Evolutionary conservation across 1,284 basidiomycete genomes (phyloP).

Genomic region (Austropuccinia psidii): DNA sequence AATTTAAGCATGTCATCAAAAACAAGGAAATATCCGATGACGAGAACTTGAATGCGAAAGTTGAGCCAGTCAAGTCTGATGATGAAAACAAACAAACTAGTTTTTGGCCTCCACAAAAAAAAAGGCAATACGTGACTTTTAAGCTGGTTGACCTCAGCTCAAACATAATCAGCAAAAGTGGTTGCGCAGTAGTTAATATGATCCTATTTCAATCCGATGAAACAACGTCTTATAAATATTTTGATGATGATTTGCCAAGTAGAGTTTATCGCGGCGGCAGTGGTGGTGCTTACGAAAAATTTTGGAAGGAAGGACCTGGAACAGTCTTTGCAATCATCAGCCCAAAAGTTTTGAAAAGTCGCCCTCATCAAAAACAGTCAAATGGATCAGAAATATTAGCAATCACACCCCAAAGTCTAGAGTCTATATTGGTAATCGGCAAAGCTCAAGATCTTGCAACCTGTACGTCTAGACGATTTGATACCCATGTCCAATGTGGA

Average conservation of each 20-base stretch:
- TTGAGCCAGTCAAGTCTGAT: constrained; percentile 39
- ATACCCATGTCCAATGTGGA: constrained; percentile 70
- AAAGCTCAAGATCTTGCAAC: constrained; percentile 73
- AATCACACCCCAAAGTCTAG: constrained; percentile 70
- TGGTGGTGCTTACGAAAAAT: constrained; percentile 78
- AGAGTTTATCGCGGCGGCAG: constrained; percentile 77
- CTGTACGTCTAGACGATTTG: constrained; percentile 62
- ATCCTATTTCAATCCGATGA: constrained; percentile 71
- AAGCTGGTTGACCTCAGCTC: constrained; percentile 71
- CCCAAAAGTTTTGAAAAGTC: constrained; percentile 74
- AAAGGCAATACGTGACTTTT: constrained; percentile 58
- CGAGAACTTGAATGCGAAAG: neutral
- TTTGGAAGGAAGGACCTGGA: constrained; percentile 75
- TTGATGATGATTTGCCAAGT: constrained; percentile 38
- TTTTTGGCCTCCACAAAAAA: constrained; percentile 41
- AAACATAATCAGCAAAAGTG: constrained; percentile 54
- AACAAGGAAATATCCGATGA: neutral
- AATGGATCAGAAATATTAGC: constrained; percentile 74
- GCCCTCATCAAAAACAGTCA: constrained; percentile 52
- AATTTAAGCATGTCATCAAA: neutral
- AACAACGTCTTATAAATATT: constrained; percentile 37
- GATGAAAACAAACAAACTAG: constrained; percentile 33
- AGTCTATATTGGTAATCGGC: constrained; percentile 72
- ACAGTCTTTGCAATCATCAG: constrained; percentile 83
- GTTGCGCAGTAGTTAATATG: constrained; percentile 73